Base-by-base conservation (phyloP, 805 yeast species). In the Schizosaccharomyces lindneri region DNA sequence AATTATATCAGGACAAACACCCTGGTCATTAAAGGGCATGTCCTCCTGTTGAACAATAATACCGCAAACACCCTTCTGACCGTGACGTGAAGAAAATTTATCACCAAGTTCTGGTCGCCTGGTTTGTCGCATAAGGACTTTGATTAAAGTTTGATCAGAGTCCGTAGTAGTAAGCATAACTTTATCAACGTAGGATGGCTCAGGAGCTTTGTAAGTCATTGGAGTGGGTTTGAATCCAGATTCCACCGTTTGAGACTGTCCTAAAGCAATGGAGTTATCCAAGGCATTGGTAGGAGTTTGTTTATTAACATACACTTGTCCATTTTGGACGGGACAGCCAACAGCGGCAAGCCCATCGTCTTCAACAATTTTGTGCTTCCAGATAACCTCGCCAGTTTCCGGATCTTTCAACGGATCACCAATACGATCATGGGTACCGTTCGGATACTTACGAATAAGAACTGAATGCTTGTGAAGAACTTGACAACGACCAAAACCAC, bases 31-130 rank as follows among this genome's bases (percentile, higher is more conserved):
- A 73, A 90, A 90, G 15, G 98, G 98, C 78, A 90, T 78, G 69
- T 90, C 98, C 67, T 90, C 97, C 70, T 90, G 97, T 67, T 87
- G 88, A 4, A 90, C 97, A 71, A 90, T 93, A 66, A 93, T 87
- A 74, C 98, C 97, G 76, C 97, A 90, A 39, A 93, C 97, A 81
- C 98, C 98, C 76, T 90, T 90, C 72, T 90, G 98, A 48, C 98
- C 98, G 74, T 90, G 97, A 73, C 98, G 81, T 0, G 96, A 87
- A 1, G 97, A 88, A 69, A 93, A 93, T 72, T 93, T 93, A 70
- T 93, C 98, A 65, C 98, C 98, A 61, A 93, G 75, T 73, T 93
- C 98, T 0, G 98, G 98, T 71, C 97, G 81, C 76, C 98, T 82
- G 4, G 97, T 88, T 70, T 93, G 98, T 70, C 98, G 80, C 64